phyloP scores from a whole-genome alignment of 2,329 filamentous ascomycete genomes.

The Aspergillus thermomutatus region DNA sequence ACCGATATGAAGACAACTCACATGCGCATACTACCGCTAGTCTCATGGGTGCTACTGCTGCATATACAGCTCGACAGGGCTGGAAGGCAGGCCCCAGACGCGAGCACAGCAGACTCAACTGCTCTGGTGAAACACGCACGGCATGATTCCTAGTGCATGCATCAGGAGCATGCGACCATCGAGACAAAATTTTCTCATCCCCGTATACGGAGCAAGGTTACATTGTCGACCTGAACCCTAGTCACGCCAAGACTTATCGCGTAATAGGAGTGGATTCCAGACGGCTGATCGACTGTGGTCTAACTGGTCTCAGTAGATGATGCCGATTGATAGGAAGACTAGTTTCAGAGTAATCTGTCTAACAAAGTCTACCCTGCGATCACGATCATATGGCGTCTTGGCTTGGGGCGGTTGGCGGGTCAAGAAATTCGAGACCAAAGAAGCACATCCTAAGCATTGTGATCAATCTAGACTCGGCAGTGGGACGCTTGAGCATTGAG shows the following conservation, averaged over 20 bases:
- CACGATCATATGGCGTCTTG: neutral
- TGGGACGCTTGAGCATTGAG: too few relatives aligned
- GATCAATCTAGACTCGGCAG: neutral
- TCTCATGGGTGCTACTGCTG: too few relatives aligned
- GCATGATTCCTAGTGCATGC: neutral
- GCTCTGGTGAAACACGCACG: neutral
- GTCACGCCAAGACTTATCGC: neutral
- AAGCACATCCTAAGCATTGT: neutral
- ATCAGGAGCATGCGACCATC: neutral
- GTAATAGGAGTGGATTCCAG: neutral
- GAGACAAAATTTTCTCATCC: neutral
- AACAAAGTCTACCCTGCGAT: neutral
- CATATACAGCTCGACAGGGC: too few relatives aligned
- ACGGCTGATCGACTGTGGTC: neutral
- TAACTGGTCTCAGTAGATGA: neutral
- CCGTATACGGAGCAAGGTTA: neutral
- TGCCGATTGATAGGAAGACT: neutral
- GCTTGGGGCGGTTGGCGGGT: neutral
- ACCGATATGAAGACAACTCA: too few relatives aligned
- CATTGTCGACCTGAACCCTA: neutral
- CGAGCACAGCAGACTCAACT: neutral
- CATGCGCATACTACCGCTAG: too few relatives aligned
- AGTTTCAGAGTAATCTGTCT: neutral
- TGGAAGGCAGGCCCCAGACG: neutral
- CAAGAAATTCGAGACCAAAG: neutral